Base-by-base conservation (phyloP, 805 yeast genomes). In the Yarrowia yakushimensis region DNA sequence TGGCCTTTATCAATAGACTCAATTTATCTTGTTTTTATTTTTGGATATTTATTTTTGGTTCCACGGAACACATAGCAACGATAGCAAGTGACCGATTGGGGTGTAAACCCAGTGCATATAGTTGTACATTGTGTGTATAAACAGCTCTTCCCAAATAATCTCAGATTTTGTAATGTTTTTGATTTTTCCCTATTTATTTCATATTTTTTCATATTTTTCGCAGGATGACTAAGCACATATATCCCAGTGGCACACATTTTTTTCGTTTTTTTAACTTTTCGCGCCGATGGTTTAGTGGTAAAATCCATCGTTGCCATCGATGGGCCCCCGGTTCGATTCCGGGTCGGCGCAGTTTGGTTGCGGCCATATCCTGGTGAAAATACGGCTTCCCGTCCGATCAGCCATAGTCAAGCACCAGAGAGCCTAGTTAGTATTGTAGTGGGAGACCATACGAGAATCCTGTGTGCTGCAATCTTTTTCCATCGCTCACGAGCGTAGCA, bases 381-480 rank as follows among this genome's bases (percentile, higher is more conserved):
- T 52, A 52, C 59, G 59, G 59, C 59, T 52, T 52, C 59, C 59
- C 59, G 59, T 52, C 59, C 59, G 59, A 52, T 52, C 59, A 52
- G 59, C 59, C 59, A 52, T 52, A 52, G 59, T 52, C 59, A 52
- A 52, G 59, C 59, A 52, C 59, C 59, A 52, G 59, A 52, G 59
- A 52, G 59, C 59, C 59, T 52, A 52, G 59, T 52, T 52, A 52
- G 59, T 52, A 52, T 52, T 52, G 59, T 52, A 52, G 59, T 52
- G 59, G 59, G 59, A 52, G 59, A 52, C 59, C 59, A 52, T 52
- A 52, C 59, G 59, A 52, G 59, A 52, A 52, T 52, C 59, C 59
- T 52, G 33, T 43, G 59, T 52, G 59, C 59, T 52, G 59, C 36
- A 52, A 52, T 52, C 59, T 52, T 52, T 52, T 48, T 30, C 10